These are phyloP conservation scores for Starmerella gropengiesseri DNA, from an alignment of 805 yeast species.

Conservation along the genomic window DNA sequence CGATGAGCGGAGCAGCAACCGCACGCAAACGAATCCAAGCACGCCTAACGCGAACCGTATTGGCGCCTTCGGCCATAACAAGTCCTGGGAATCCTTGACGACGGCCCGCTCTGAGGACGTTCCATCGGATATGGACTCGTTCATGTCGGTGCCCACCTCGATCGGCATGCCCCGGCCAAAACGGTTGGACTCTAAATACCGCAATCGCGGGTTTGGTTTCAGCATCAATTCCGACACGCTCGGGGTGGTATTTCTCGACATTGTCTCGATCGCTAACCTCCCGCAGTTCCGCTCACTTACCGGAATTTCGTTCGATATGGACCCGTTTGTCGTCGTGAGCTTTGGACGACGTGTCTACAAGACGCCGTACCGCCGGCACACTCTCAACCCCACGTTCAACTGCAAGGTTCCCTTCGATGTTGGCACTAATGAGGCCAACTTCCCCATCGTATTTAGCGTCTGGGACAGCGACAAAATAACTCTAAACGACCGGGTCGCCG, in stretches of 20 bases:
- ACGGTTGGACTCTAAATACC: neutral
- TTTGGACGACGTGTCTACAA: conserved; percentile 81
- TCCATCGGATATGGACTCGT: neutral
- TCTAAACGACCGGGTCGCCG: conserved; percentile 72
- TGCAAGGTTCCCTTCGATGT: conserved; percentile 75
- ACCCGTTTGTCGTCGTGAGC: conserved; percentile 85
- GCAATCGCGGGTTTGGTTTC: conserved; percentile 19
- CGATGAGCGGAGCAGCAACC: too few relatives aligned
- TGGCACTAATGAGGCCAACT: conserved; percentile 51
- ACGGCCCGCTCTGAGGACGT: too few relatives aligned
- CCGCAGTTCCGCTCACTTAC: conserved; percentile 68
- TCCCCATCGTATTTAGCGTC: conserved; percentile 57
- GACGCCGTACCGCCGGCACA: conserved; percentile 75
- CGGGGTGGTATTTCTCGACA: conserved; percentile 72
- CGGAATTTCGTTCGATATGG: conserved; percentile 82
- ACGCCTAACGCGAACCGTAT: too few relatives aligned
- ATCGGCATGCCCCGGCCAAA: conserved; percentile 12
- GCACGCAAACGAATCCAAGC: too few relatives aligned
- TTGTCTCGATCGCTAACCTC: conserved; percentile 58
- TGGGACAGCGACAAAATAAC: conserved; percentile 79
- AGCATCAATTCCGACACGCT: conserved; percentile 24
- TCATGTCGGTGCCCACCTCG: conserved; percentile 7
- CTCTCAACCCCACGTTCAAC: conserved; percentile 69
- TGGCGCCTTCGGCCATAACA: too few relatives aligned
- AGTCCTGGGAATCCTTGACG: too few relatives aligned